Evolutionary conservation across 352 stramenopile genomes (phyloP).

Genomic region (Pythium apleroticum): DNA sequence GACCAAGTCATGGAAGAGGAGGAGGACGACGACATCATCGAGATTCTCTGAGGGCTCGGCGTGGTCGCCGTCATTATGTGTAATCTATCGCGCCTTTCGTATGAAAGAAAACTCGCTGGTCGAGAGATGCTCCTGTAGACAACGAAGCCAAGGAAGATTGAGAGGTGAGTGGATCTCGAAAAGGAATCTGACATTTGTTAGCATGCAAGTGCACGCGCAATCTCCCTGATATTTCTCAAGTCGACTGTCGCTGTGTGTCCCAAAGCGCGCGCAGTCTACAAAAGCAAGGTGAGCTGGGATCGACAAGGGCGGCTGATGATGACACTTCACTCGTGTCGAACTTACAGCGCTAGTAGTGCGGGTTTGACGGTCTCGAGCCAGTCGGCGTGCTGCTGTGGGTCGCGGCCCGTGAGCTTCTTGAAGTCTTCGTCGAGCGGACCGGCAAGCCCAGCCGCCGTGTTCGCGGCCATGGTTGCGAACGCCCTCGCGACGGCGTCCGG

Average conservation of each 20-base stretch:
- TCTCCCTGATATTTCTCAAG: too few species aligned
- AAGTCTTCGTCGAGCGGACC: conserved; percentile 17
- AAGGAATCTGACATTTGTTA: not conserved
- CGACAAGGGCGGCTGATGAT: too few species aligned
- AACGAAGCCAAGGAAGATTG: not conserved
- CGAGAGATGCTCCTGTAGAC: not conserved
- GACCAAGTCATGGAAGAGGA: conserved; percentile 1
- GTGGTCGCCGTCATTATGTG: not conserved
- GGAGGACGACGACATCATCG: conserved; percentile 22
- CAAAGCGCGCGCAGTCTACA: too few species aligned
- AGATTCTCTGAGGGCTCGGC: conserved; percentile 14
- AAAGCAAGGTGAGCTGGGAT: too few species aligned
- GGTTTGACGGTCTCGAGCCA: conserved; percentile 25
- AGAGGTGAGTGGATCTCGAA: not conserved
- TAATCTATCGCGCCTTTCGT: conserved; percentile 19
- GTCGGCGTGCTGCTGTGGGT: conserved; percentile 16
- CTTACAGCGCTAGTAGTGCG: conserved; percentile 21
- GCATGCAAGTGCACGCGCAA: too few species aligned
- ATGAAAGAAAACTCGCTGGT: not conserved
- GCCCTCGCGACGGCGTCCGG: conserved; percentile 5
- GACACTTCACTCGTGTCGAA: too few species aligned
- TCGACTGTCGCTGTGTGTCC: too few species aligned
- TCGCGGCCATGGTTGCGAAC: conserved; percentile 20
- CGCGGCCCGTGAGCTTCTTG: conserved; percentile 23
- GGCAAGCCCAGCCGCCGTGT: conserved; percentile 9